These are phyloP conservation scores for Leccinum longicurvipes DNA, from an alignment of 768 basidiomycete species.

Conservation along the genomic window DNA sequence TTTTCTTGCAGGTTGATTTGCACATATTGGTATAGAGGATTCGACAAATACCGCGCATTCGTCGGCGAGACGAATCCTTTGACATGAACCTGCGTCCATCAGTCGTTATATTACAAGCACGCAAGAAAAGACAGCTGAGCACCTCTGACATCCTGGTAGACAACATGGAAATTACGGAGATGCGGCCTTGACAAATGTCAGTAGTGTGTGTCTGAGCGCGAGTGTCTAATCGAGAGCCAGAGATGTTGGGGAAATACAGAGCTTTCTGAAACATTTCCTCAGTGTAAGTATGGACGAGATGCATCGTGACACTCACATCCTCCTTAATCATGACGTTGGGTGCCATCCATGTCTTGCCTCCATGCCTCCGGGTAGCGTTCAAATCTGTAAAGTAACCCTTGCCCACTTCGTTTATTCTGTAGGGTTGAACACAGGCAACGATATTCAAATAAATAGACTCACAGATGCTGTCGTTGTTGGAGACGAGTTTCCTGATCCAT, in stretches of 20 bases:
- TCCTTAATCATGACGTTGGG: conserved; percentile 85
- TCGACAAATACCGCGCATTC: conserved; percentile 44
- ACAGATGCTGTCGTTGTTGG: conserved; percentile 65
- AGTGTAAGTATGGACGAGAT: background rate
- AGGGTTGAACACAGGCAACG: background rate
- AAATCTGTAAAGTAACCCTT: conserved; percentile 90
- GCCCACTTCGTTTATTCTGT: conserved; percentile 58
- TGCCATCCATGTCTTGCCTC: conserved; percentile 94
- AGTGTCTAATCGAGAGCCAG: conserved; percentile 63
- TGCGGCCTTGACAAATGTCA: conserved; percentile 66
- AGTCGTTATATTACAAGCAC: background rate
- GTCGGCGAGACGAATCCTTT: conserved; percentile 65
- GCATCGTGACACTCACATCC: conserved; percentile 58
- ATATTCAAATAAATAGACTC: conserved; percentile 12
- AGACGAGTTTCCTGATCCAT: conserved; percentile 69
- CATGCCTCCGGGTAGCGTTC: conserved; percentile 74
- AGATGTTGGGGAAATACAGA: conserved; percentile 85
- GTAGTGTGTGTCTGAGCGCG: conserved; percentile 68
- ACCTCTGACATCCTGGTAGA: conserved; percentile 88
- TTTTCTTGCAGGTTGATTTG: conserved; percentile 96
- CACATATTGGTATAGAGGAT: conserved; percentile 67
- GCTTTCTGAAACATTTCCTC: conserved; percentile 61
- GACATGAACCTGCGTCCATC: conserved; percentile 61
- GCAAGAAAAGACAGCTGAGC: background rate
- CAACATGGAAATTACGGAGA: conserved; percentile 81